Conservation (phyloP, 768 basidiomycete species). For the Agaricus subrufescens region DNA sequence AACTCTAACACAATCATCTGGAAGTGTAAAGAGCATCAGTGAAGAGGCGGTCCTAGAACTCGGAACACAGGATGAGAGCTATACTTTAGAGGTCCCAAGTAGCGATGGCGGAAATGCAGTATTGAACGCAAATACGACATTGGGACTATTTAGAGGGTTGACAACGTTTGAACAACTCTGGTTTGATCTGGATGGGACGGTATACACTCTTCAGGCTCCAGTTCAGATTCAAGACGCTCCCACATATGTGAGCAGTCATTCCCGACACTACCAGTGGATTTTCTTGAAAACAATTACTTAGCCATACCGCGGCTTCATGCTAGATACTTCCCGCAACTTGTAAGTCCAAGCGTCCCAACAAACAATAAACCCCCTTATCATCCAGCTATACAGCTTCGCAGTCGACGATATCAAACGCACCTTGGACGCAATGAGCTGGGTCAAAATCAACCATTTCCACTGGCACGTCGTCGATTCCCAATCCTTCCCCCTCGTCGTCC, state of each 20-base stretch:
- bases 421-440: constrained; percentile 74
- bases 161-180: constrained; percentile 73
- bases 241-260: constrained; percentile 49
- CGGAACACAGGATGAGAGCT: constrained; percentile 55
- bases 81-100: constrained; percentile 51
- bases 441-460: constrained; percentile 78
- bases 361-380: neutral
- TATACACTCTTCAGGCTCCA: constrained; percentile 54
- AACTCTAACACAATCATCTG: constrained; percentile 24
- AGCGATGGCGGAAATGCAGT: constrained; percentile 47
- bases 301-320: constrained; percentile 74
- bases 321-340: constrained; percentile 80
- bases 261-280: neutral
- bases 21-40: constrained; percentile 41
- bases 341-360: constrained; percentile 23
- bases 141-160: constrained; percentile 69
- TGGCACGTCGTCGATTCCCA: constrained; percentile 87
- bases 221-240: constrained; percentile 58
- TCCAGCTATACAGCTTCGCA: constrained; percentile 41
- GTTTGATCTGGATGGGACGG: constrained; percentile 48
- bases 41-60: constrained; percentile 47
- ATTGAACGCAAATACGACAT: constrained; percentile 55
- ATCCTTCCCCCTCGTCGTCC: constrained; percentile 69
- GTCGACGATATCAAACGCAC: constrained; percentile 61
- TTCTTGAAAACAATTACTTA: constrained; percentile 16